Conservation (phyloP, 345 rosid species). For the Mallotus nudiflorus region DNA sequence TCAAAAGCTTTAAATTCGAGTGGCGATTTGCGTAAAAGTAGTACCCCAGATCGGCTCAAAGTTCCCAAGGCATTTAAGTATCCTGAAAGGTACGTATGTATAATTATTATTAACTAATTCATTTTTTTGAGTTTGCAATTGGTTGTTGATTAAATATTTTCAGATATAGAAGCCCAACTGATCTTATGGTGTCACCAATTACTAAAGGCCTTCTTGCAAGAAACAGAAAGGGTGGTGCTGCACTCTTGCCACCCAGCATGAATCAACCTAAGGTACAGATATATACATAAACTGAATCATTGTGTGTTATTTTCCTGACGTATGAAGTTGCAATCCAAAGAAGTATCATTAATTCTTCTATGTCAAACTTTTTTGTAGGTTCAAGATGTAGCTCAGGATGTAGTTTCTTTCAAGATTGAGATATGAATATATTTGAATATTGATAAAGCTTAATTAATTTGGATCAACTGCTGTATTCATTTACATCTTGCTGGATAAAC, state of each 20-base stretch:
- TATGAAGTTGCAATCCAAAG: not conserved
- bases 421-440: not conserved
- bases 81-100: conserved; percentile 92
- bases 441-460: not conserved
- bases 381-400: conserved; percentile 39
- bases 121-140: not conserved
- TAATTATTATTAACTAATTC: not conserved
- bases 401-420: conserved; percentile 31
- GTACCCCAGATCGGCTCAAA: conserved; percentile 64
- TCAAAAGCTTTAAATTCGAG: conserved; percentile 30
- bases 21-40: conserved; percentile 44
- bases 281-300: not conserved
- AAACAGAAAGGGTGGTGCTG: conserved; percentile 52
- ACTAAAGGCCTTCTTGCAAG: conserved; percentile 82
- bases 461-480: too few relatives aligned
- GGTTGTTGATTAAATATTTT: not conserved
- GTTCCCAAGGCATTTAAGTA: conserved; percentile 71
- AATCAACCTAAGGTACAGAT: conserved; percentile 48
- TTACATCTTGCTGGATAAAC: not conserved
- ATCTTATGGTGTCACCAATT: conserved; percentile 78
- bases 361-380: conserved; percentile 5
- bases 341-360: not conserved
- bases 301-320: not conserved
- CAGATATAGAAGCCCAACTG: conserved; percentile 88
- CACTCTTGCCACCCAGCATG: conserved; percentile 62